Evolutionary conservation across 345 rosid genomes (phyloP).

Genomic region (Eucalyptus marginata): DNA sequence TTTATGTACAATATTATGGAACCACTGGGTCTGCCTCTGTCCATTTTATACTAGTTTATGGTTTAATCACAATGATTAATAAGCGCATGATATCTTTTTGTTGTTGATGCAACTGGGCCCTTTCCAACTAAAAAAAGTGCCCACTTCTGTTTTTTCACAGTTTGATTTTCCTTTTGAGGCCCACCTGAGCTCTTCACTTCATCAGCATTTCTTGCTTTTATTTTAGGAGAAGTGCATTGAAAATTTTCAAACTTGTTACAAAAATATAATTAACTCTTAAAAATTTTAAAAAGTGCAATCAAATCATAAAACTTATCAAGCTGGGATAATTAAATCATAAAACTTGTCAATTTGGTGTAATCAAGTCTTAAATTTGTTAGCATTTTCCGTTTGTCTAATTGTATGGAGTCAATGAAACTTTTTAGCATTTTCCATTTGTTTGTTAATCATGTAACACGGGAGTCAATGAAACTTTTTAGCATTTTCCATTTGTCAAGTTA

Average conservation of each 20-base stretch:
- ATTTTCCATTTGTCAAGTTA: neutral
- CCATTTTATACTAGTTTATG: neutral
- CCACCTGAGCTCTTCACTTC: neutral
- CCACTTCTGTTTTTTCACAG: neutral
- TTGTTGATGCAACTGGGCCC: neutral
- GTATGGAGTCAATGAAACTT: too few relatives aligned
- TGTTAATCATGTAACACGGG: too few relatives aligned
- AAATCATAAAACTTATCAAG: too few relatives aligned
- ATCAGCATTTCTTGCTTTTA: neutral
- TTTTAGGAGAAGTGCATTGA: neutral
- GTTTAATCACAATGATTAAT: neutral
- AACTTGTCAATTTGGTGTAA: neutral
- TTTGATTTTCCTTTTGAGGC: neutral
- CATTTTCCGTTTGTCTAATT: neutral
- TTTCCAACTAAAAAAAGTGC: neutral
- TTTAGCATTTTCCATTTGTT: neutral
- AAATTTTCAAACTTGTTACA: too few relatives aligned
- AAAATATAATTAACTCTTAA: accelerated
- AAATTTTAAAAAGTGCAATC: neutral
- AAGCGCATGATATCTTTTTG: neutral
- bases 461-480: neutral
- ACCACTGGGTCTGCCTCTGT: neutral
- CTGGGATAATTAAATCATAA: accelerated
- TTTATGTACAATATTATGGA: neutral
- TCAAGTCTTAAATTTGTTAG: neutral